A percentile compares a stretch with the other conserved stretches of the same genome.
Conservation (phyloP, 495 filamentous ascomycete species). For the Penicillium pulvis region DNA sequence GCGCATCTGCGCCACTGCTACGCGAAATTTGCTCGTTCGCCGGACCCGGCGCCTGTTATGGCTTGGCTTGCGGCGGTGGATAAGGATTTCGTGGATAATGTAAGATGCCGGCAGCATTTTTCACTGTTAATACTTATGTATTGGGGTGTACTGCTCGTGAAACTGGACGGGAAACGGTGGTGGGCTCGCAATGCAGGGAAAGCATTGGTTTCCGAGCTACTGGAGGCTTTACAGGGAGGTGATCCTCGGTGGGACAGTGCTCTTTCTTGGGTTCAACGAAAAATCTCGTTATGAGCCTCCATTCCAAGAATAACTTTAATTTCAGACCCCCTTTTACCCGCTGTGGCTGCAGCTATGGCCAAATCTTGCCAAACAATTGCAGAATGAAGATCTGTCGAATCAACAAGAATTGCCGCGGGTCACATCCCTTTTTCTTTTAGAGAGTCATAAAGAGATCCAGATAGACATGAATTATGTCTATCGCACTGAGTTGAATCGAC, state of each 20-base stretch:
- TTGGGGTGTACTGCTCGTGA: constrained; percentile 31
- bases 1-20: constrained; percentile 28
- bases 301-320: neutral
- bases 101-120: constrained; percentile 27
- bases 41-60: constrained; percentile 28
- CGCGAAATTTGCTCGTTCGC: constrained; percentile 20
- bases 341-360: no score
- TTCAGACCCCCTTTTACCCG: neutral
- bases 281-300: neutral
- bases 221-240: constrained; percentile 7
- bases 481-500: neutral
- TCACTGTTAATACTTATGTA: constrained; percentile 30
- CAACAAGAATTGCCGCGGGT: neutral
- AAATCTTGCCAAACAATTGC: neutral
- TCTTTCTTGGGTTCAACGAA: constrained; percentile 16
- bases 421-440: neutral
- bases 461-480: neutral
- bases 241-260: constrained; percentile 26
- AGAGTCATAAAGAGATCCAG: neutral
- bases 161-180: constrained; percentile 30
- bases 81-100: constrained; percentile 27
- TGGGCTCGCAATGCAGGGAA: constrained; percentile 30
- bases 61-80: constrained; percentile 35
- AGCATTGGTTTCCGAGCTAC: constrained; percentile 28
- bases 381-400: neutral